A percentile compares a stretch with the other conserved stretches of the same genome.
phyloP scores from a whole-genome alignment of 2,329 filamentous ascomycete species.

The Aspergillus floridensis region DNA sequence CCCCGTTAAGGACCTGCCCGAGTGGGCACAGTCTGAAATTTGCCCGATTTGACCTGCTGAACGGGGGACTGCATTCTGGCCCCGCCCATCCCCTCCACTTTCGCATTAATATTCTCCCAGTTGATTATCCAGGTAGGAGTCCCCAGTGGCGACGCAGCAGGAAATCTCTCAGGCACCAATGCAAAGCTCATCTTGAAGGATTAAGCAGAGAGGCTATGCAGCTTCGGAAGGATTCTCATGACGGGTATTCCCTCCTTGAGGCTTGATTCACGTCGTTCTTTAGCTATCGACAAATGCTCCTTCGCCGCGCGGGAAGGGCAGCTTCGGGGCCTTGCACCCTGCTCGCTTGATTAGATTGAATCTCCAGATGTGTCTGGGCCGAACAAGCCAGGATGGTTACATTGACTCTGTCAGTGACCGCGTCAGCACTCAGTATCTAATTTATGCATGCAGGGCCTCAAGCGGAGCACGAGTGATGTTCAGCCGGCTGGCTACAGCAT shows the following conservation, averaged over 20 bases:
- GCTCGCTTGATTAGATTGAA: slow-evolving; percentile 6
- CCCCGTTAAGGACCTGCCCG: neutral
- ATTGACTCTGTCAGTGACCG: neutral
- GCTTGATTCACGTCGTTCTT: neutral
- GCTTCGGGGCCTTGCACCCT: neutral
- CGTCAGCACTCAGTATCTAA: slow-evolving; percentile 5
- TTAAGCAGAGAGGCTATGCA: neutral
- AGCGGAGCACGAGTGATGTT: neutral
- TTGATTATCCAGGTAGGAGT: neutral
- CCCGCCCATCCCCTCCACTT: neutral
- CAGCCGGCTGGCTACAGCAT: neutral
- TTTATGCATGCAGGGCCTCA: neutral
- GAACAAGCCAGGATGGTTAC: slow-evolving; percentile 2
- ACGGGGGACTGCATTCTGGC: neutral
- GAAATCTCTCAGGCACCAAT: neutral
- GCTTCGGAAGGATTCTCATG: neutral
- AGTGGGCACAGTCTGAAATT: neutral
- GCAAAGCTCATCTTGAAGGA: neutral
- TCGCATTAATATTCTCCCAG: neutral
- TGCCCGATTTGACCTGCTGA: neutral
- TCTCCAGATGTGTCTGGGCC: neutral
- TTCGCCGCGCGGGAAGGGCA: slow-evolving; percentile 1
- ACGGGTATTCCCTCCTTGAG: neutral
- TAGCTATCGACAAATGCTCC: neutral
- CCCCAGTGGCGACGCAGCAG: neutral